A percentile compares a stretch with the other conserved stretches of the same genome.
Conservation (phyloP, 192 early-diverging fungal genomes). For the Allomyces macrogynus region DNA sequence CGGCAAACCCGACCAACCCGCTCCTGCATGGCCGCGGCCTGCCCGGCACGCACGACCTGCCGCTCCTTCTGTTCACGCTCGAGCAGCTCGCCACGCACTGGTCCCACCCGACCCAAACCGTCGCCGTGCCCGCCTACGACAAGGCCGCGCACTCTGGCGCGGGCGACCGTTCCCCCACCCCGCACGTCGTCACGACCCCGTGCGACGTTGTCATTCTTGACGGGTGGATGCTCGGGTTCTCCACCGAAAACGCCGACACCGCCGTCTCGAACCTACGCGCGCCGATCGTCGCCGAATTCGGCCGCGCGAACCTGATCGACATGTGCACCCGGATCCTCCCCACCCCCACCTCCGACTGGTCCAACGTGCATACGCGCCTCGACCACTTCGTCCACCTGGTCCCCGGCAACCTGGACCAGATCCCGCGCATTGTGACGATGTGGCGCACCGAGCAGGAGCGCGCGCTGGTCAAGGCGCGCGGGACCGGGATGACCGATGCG, state of each 20-base stretch:
- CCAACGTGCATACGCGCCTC: not conserved
- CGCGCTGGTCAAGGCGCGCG: not conserved
- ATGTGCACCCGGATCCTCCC: no score
- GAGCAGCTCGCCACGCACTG: not conserved
- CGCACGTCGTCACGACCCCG: not conserved
- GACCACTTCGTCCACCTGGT: not conserved
- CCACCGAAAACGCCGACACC: no score
- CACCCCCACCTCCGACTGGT: no score
- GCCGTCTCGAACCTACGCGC: no score
- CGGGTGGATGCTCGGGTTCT: not conserved
- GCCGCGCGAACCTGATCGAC: no score
- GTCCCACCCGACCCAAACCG: no score
- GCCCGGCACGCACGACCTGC: slow-evolving; percentile 21
- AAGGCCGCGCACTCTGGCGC: not conserved
- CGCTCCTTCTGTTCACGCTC: not conserved
- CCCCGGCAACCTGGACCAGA: not conserved
- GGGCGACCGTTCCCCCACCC: not conserved
- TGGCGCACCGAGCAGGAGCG: not conserved
- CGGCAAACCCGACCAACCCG: slow-evolving; percentile 18
- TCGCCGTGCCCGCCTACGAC: not conserved
- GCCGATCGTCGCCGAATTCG: no score
- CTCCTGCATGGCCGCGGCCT: slow-evolving; percentile 30
- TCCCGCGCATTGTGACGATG: not conserved
- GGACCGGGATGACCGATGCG: not conserved
- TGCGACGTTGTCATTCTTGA: not conserved